Conservation (phyloP, 2,329 filamentous ascomycete genomes). For the Fusarium ambrosium region DNA sequence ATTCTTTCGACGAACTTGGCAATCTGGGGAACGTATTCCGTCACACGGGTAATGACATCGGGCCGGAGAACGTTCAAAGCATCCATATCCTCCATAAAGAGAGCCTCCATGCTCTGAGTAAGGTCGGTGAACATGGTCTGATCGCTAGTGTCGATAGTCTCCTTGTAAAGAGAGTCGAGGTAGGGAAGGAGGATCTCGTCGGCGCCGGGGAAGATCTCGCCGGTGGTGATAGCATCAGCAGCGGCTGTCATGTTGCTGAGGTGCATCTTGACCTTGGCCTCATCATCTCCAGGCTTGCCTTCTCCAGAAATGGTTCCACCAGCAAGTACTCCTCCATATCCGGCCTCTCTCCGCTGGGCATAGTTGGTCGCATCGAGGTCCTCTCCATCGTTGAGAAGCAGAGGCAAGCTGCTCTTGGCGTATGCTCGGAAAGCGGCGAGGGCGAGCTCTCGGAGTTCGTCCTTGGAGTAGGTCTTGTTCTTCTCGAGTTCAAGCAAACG, state of each 20-base stretch:
- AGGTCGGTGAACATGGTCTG: slow-evolving; percentile 87
- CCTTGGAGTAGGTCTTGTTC: slow-evolving; percentile 72
- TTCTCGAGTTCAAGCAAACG: slow-evolving; percentile 83
- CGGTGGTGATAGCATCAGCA: slow-evolving; percentile 61
- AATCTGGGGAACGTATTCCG: slow-evolving; percentile 91
- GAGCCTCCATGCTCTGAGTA: slow-evolving; percentile 86
- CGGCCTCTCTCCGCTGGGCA: slow-evolving; percentile 61
- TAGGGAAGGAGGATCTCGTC: slow-evolving; percentile 84
- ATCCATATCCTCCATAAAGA: slow-evolving; percentile 90
- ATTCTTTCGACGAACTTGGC: slow-evolving; percentile 86
- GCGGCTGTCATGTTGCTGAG: slow-evolving; percentile 73
- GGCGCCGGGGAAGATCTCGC: slow-evolving; percentile 66
- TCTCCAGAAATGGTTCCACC: slow-evolving; percentile 69
- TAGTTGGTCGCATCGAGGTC: slow-evolving; percentile 66
- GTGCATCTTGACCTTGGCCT: slow-evolving; percentile 93
- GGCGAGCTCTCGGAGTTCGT: slow-evolving; percentile 62
- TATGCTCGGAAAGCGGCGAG: slow-evolving; percentile 69
- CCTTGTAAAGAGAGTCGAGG: slow-evolving; percentile 78
- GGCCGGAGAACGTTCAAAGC: slow-evolving; percentile 87
- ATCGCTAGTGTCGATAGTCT: slow-evolving; percentile 71
- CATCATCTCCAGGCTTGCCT: slow-evolving; percentile 77
- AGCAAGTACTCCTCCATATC: slow-evolving; percentile 67
- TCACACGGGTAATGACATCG: slow-evolving; percentile 88
- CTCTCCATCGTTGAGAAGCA: slow-evolving; percentile 60
- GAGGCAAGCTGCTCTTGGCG: slow-evolving; percentile 67